Evolutionary conservation across 129 eudicot genomes (phyloP).

Genomic region (Pittosporum tobira): DNA sequence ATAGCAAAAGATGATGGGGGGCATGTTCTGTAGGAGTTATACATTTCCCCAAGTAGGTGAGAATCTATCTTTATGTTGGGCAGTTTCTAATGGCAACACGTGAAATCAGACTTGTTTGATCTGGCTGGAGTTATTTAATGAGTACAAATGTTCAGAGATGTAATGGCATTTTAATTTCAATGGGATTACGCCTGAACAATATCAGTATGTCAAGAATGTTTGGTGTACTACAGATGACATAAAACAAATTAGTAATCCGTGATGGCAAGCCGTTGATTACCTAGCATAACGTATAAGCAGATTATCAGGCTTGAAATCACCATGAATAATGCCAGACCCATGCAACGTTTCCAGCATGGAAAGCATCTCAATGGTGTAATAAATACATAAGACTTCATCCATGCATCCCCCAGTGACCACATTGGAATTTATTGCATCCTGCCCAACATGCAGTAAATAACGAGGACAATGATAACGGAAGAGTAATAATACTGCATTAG

Average conservation of each 20-base stretch:
- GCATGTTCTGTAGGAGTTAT: no score
- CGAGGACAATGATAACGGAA: slow-evolving; percentile 3
- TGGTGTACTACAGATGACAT: background rate
- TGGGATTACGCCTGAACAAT: no score
- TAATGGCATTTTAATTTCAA: no score
- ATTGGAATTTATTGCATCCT: slow-evolving; percentile 92
- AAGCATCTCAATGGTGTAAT: slow-evolving; percentile 95
- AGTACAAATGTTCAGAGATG: no score
- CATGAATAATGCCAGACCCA: slow-evolving; percentile 65
- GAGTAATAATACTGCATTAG: slow-evolving; percentile 1
- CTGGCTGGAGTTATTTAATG: no score
- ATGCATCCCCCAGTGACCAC: slow-evolving; percentile 45
- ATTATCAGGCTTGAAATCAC: slow-evolving; percentile 95
- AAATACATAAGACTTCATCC: slow-evolving; percentile 85
- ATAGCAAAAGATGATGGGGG: no score
- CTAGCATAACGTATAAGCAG: slow-evolving; percentile 80
- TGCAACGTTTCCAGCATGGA: slow-evolving; percentile 72
- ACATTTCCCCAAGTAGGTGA: no score
- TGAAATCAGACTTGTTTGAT: no score
- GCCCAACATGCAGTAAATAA: slow-evolving; percentile 10
- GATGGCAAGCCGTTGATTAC: slow-evolving; percentile 24
- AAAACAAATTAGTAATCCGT: background rate
- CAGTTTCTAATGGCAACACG: no score
- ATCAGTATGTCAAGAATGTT: background rate
- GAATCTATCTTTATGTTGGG: no score